A percentile compares a stretch with the other conserved stretches of the same genome.
Conservation (phyloP, 2,329 filamentous ascomycete species). For the Aspergillus luchuensis region DNA sequence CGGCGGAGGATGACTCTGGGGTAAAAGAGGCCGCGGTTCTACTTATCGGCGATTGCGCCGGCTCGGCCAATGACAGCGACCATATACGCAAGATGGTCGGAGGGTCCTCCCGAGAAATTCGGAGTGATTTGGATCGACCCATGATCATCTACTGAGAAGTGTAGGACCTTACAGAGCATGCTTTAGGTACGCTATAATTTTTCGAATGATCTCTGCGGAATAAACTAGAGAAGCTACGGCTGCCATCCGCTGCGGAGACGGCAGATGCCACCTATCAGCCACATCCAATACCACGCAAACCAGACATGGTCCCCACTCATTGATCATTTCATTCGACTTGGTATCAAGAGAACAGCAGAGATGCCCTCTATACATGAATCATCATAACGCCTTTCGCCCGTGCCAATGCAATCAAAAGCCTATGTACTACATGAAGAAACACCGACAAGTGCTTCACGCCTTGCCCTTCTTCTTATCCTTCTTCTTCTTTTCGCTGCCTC, state of each 20-base stretch:
- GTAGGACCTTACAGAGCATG: too few relatives aligned
- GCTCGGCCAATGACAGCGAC: conserved; percentile 16
- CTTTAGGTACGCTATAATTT: too few relatives aligned
- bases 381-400: conserved; percentile 40
- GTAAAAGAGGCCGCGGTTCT: conserved; percentile 9
- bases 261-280: too few relatives aligned
- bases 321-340: conserved; percentile 14
- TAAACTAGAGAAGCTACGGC: neutral
- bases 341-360: conserved; percentile 25
- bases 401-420: conserved; percentile 40
- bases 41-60: conserved; percentile 10
- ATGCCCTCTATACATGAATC: conserved; percentile 20
- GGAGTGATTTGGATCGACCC: neutral
- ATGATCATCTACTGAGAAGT: too few relatives aligned
- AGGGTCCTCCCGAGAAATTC: neutral
- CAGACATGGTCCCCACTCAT: neutral
- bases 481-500: conserved; percentile 46
- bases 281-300: too few relatives aligned
- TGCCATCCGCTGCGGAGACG: neutral
- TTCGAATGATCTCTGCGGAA: too few relatives aligned
- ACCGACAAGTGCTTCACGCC: conserved; percentile 29
- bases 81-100: conserved; percentile 1
- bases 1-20: conserved; percentile 13
- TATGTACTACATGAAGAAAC: conserved; percentile 22
- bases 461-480: conserved; percentile 56